Evolutionary conservation across 768 basidiomycete genomes (phyloP), one percentile per base, ranked within the genome.

Genomic region (Russula virescens): DNA sequence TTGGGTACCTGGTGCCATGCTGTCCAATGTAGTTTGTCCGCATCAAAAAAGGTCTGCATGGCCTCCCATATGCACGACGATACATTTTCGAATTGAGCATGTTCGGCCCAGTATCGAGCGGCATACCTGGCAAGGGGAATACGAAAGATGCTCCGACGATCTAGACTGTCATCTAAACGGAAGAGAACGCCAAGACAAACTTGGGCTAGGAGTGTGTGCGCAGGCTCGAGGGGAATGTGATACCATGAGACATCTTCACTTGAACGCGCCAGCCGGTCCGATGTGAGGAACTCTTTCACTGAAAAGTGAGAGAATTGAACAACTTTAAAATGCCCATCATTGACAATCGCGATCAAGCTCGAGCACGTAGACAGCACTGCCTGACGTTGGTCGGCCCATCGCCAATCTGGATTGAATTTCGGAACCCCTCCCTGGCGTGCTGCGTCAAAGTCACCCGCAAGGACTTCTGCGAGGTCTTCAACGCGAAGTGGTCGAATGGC

Each of bases 251-350:
- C 47, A 19, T 49, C 34, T 25, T 5, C 21, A 6, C 35, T 49
- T 58, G 47, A 38, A 18, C 2, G 25, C 5, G 35, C 51, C 13
- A 52, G 35, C 9, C 51, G 51, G 23, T 42, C 16, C 7, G 62
- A 63, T 0, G 34, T 63, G 1, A 63, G 45, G 26, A 46, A 63
- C 18, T 58, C 62, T 7, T 63, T 57, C 4, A 63, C 62, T 0
- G 62, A 58, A 25, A 52, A 19, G n/a, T 63, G 62, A 1, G 62
- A 58, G 4, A 63, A 63, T 6, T 63, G 50, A 2, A 63, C 62
- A 5, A 63, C 23, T 40, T 38, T n/a, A n/a, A 35, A 58, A 9
- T 3, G 5, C 2, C 38, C 45, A 16, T 46, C 13, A 7, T 49
- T 45, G 38, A 48, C 21, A 16, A 63, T 21, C 19, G 45, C 0